Evolutionary conservation across 129 eudicot genomes (phyloP).

Genomic region (Lactuca saligna): DNA sequence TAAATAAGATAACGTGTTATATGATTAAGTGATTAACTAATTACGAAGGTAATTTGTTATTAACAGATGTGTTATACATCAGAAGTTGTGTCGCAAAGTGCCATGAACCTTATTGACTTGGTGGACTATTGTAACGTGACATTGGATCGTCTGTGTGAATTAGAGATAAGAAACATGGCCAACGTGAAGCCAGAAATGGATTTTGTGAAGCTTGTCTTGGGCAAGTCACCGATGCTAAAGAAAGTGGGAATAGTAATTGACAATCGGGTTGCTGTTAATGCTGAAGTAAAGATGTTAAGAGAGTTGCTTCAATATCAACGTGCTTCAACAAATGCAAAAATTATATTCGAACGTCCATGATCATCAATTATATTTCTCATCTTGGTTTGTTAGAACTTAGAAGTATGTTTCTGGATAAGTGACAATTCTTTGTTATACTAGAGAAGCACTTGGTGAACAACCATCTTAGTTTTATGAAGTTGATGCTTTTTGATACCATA

Average conservation of each 20-base stretch:
- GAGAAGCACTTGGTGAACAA: too few species aligned
- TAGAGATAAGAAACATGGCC: not conserved
- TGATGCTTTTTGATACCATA: too few species aligned
- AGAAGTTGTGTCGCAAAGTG: not conserved
- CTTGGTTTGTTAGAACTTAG: too few species aligned
- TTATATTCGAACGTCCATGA: not conserved
- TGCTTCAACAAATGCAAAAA: not conserved
- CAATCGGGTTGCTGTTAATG: not conserved
- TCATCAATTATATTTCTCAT: too few species aligned
- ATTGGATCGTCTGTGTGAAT: constrained; percentile 9
- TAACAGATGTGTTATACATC: not conserved
- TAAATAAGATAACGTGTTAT: too few species aligned
- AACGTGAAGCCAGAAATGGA: not conserved
- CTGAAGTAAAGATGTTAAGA: not conserved
- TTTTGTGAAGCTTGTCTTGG: constrained; percentile 24
- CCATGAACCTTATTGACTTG: not conserved
- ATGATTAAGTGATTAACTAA: not conserved
- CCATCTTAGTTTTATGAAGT: too few species aligned
- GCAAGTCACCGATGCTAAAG: constrained; percentile 8
- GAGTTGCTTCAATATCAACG: constrained; percentile 11
- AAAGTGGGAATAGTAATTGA: not conserved
- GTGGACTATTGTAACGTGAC: not conserved
- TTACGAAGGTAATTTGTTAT: not conserved
- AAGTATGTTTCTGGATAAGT: too few species aligned
- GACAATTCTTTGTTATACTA: too few species aligned